phyloP scores from a whole-genome alignment of 2,329 filamentous ascomycete genomes.

The Ascomycota sp. region DNA sequence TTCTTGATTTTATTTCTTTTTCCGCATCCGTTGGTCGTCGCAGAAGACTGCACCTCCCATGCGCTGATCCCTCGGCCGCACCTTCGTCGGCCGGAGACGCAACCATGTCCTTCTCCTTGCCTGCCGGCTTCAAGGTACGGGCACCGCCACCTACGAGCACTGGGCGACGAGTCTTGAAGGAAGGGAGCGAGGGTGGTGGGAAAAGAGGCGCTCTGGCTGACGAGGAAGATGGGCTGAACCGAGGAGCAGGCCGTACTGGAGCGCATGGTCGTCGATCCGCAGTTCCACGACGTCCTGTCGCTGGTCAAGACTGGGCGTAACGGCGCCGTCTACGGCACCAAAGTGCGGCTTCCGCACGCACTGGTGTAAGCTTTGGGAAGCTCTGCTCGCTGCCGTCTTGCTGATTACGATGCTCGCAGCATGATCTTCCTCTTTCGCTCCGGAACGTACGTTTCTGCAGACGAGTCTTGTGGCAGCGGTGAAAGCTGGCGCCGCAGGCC shows the following conservation, averaged over 20 bases:
- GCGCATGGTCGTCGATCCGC: constrained; percentile 59
- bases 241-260: constrained; percentile 45
- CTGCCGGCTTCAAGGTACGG: constrained; percentile 7
- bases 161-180: too few species aligned
- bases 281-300: constrained; percentile 66
- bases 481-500: too few species aligned
- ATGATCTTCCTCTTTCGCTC: constrained; percentile 96
- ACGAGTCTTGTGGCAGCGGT: too few species aligned
- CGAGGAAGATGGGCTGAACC: neutral
- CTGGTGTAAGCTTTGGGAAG: constrained; percentile 53
- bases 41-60: too few species aligned
- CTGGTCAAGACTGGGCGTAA: constrained; percentile 88
- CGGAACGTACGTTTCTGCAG: constrained; percentile 38
- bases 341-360: constrained; percentile 95
- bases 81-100: too few species aligned
- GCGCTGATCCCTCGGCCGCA: too few species aligned
- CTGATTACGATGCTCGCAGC: constrained; percentile 21
- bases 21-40: too few species aligned
- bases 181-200: too few species aligned
- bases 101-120: constrained; percentile 6
- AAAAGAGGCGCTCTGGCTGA: too few species aligned
- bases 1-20: too few species aligned
- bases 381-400: neutral
- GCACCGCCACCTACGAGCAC: too few species aligned
- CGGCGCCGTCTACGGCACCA: constrained; percentile 88